Base-by-base conservation (phyloP, 257 asterid genomes). In the Salvia splendens region DNA sequence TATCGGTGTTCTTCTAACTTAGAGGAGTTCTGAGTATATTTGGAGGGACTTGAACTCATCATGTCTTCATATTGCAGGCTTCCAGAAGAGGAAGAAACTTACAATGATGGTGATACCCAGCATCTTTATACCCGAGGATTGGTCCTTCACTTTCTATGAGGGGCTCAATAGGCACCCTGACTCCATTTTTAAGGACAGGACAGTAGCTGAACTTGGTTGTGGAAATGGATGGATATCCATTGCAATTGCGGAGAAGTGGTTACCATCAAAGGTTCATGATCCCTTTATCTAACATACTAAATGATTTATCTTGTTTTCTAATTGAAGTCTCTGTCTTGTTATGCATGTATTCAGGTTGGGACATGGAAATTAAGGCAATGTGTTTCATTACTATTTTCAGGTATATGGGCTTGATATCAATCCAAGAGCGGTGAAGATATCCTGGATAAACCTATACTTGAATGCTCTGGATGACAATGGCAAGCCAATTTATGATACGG, bases 141-240 rank as follows among this genome's bases (percentile, higher is more conserved):
- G 96, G 99, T 94, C 99, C 74, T 94, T 88, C 81, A 94, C 97
- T 74, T 94, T 94, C 75, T 94, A 84, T 4, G 99, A 94, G 82
- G 99, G 99, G 67, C 86, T 94, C 68, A 94, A 94, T 69, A 87
- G 99, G 74, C 96, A 94, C 62, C 95, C 97, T 8, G 96, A 87
- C 73, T 86, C 99, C 69, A 91, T 88, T 67, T 94, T 94, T 77
- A 86, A 83, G 82, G 99, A 94, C 78, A 91, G 76, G 81, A 85
- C 95, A 0, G 88, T 94, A 65, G 85, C 96, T 71, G 99, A 94
- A 78, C 95, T 94, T 80, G 99, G 99, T 52, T 94, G 99, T 73
- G 99, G 99, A 69, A 94, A 94, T 84, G 97, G 99, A 75, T 94
- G 97, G 99, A 94, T 94, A 84, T 94, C 99, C 75, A 91, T 94